Evolutionary conservation across 1,284 basidiomycete genomes (phyloP).

Genomic region (Melampsora medusae): DNA sequence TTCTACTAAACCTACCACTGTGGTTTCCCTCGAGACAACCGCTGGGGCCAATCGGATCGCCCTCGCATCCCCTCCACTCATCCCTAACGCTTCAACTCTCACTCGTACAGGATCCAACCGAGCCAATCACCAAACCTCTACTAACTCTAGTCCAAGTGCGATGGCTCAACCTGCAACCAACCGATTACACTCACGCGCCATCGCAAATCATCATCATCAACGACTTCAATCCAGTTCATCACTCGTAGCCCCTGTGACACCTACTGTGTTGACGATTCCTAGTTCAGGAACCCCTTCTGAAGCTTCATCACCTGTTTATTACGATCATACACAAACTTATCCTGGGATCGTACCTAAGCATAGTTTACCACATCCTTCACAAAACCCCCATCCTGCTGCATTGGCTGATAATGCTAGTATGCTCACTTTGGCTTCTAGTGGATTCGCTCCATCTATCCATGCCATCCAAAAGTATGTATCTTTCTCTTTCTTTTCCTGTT

Average conservation of each 20-base stretch:
- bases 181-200: not conserved
- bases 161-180: conserved; percentile 24
- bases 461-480: conserved; percentile 30
- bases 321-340: not conserved
- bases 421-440: conserved; percentile 39
- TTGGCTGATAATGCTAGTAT: conserved; percentile 42
- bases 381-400: conserved; percentile 42
- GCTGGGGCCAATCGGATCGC: conserved; percentile 36
- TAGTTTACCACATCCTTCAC: conserved; percentile 39
- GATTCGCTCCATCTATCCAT: conserved; percentile 38
- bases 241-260: not conserved
- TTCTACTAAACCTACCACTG: conserved; percentile 44
- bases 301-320: not conserved
- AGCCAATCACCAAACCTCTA: not conserved
- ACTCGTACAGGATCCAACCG: not conserved
- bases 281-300: conserved; percentile 2
- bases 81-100: not conserved
- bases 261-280: conserved; percentile 15
- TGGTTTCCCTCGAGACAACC: conserved; percentile 30
- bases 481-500: not conserved
- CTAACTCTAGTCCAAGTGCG: not conserved
- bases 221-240: conserved; percentile 18
- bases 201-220: conserved; percentile 12
- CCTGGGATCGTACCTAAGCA: conserved; percentile 35
- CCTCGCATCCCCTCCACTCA: conserved; percentile 16